Evolutionary conservation across 208 protist genomes (phyloP), one percentile per base, ranked within the genome.

Genomic region (Naegleria lovaniensis): DNA sequence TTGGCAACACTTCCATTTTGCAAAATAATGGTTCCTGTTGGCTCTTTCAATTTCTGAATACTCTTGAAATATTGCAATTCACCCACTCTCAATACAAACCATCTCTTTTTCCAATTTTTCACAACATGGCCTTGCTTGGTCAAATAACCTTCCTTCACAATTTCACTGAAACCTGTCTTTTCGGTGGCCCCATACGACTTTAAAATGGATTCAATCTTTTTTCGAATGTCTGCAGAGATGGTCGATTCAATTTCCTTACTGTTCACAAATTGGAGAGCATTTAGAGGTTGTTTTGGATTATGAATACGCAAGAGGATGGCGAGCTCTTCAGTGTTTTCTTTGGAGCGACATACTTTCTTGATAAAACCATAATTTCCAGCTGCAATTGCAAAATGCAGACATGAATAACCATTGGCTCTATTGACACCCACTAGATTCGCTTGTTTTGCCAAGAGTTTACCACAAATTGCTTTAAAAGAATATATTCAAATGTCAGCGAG

Each of bases 61-160:
- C 13, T 22, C 41, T 86, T 83, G n/a, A 84, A 91, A 48, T 91
- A 91, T 39, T 29, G 22, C 0, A 91, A 29, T 9, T 19, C 43
- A 39, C 52, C 79, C 9, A 6, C n/a, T 11, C 55, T n/a, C n/a
- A 91, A 29, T 22, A 91, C 33, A 48, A 91, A 91, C 58, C 59
- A 91, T 83, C 89, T 38, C 33, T 91, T 83, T 25, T 83, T 79
- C 59, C 51, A 91, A 48, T 79, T 91, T 43, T 83, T 91, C 4
- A 33, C 13, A 6, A 91, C 38, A 29, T 79, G n/a, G 0, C 89
- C 89, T 79, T 91, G n/a, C 51, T 91, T 91, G 0, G 19, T 29
- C 0, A 91, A 25, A 11, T n/a, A 91, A 33, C 89, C 89, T 41
- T 86, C 84, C n/a, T 76, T 90, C 4, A 90, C 13, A 90, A 90